Percentiles rank a stretch among this genome's conserved stretches.
Evolutionary conservation across 371 early-diverging fungal species (phyloP).

Genomic region (Rhizomucor miehei): DNA sequence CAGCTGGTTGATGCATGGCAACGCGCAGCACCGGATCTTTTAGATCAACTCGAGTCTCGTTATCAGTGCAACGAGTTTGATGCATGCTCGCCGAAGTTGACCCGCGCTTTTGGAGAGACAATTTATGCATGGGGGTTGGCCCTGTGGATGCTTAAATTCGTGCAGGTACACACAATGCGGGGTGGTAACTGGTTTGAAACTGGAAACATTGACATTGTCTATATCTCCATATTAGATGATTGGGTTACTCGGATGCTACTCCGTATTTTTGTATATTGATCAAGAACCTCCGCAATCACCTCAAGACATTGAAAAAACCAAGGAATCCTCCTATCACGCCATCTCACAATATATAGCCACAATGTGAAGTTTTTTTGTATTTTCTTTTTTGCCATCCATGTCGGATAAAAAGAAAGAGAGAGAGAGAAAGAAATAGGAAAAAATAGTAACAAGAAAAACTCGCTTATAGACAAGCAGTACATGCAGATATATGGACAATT

Average conservation of each 20-base stretch:
- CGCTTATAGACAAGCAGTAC: conserved; percentile 10
- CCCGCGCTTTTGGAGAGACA: conserved; percentile 8
- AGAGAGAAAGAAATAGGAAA: neutral
- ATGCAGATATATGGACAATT: conserved; percentile 6
- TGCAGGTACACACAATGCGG: conserved; percentile 11
- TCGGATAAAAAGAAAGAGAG: neutral
- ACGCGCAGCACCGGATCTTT: conserved; percentile 1
- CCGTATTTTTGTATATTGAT: conserved; percentile 5
- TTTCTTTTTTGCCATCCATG: neutral
- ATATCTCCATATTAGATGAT: neutral
- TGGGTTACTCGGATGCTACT: conserved; percentile 12
- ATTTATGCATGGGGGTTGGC: conserved; percentile 16
- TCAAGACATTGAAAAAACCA: neutral
- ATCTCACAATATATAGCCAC: neutral
- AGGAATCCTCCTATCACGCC: neutral
- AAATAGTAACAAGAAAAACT: conserved; percentile 1
- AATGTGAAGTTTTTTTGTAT: neutral
- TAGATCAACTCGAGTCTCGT: conserved; percentile 9
- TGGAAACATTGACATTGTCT: no score
- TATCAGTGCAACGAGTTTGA: conserved; percentile 11
- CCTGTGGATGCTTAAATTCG: conserved; percentile 14
- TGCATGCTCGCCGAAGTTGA: conserved; percentile 8
- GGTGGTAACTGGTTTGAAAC: neutral
- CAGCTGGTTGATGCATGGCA: conserved; percentile 13
- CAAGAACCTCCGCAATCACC: neutral